Conservation (phyloP, 805 yeast genomes). For the Ogataea dorogensis region DNA sequence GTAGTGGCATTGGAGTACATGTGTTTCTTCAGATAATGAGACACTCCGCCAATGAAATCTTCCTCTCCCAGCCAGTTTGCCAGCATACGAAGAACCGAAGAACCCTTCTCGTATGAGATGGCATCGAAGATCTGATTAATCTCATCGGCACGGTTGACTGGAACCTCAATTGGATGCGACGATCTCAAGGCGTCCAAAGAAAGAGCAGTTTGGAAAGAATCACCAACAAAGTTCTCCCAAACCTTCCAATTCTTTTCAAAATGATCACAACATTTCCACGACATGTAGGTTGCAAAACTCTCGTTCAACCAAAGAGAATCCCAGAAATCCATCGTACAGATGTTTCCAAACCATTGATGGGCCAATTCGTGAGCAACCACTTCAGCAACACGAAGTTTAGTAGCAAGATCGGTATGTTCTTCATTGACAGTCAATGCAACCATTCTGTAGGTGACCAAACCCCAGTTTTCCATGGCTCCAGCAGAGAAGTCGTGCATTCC, state of each 20-base stretch:
- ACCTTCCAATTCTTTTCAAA: slow-evolving; percentile 82
- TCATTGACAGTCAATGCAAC: slow-evolving; percentile 53
- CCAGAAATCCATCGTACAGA: slow-evolving; percentile 94
- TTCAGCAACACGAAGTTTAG: slow-evolving; percentile 72
- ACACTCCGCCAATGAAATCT: slow-evolving; percentile 69
- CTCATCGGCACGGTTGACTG: slow-evolving; percentile 75
- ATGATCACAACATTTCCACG: slow-evolving; percentile 65
- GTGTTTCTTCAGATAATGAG: slow-evolving; percentile 62
- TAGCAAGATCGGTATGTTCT: slow-evolving; percentile 45
- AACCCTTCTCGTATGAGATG: slow-evolving; percentile 80
- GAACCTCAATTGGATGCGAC: slow-evolving; percentile 86
- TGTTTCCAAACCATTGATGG: slow-evolving; percentile 93
- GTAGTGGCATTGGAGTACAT: slow-evolving; percentile 72
- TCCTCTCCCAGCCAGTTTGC: slow-evolving; percentile 71
- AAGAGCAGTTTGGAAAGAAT: slow-evolving; percentile 52
- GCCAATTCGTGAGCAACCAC: slow-evolving; percentile 86
- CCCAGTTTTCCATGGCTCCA: slow-evolving; percentile 94
- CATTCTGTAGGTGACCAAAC: slow-evolving; percentile 68
- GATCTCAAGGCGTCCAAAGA: slow-evolving; percentile 57
- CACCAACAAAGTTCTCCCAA: slow-evolving; percentile 58
- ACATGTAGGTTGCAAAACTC: slow-evolving; percentile 89
- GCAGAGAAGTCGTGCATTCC: slow-evolving; percentile 79
- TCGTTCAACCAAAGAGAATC: slow-evolving; percentile 88
- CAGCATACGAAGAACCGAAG: slow-evolving; percentile 74
- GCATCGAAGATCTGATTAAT: slow-evolving; percentile 82